Base-by-base conservation (phyloP, 2,329 filamentous ascomycete species). In the Botrytis fragariae region DNA sequence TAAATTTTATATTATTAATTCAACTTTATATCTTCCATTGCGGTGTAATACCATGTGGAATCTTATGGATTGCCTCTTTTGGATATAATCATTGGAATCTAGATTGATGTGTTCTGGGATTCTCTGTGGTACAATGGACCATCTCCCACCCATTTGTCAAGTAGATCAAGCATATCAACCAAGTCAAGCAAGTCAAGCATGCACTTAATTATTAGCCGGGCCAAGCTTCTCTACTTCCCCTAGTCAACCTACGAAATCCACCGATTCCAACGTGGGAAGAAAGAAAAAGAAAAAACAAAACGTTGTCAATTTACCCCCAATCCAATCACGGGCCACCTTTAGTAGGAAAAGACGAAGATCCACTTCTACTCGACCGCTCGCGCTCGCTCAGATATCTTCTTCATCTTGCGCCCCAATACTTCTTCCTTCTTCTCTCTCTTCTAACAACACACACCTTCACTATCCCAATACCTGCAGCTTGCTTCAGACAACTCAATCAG, bases 381-480 rank as follows among this genome's bases (percentile, higher is more conserved):
- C 65, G n/a, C 65, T 42, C 48, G 32, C 18, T 68, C 35, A 42
- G 35, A 57, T 57, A 68, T 68, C 48, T 57, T 68, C 64, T 54
- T 29, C 45, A 16, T 68, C 35, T 51, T 51, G 63, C 44, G 44
- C 63, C 20, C 25, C 35, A 4, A 67, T 7, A 57, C 51, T 57
- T 57, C 32, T 22, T 42, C n/a, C 35, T 37, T 57, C 45, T 32
- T 20, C 25, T n/a, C 45, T 42, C 45, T 54, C 48, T 68, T 68
- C 29, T 0, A 68, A 63, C 61, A 63, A 67, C 63, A 68, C 22
- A 57, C 45, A 20, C 44, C 37, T 16, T 51, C 59, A 63, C 39
- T 70, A 48, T 70, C 22, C 42, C 44, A 70, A 57, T 63, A 57
- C 65, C 48, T 57, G 65, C 35, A 68, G 48, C 65, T 63, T 71